phyloP scores from a whole-genome alignment of 139 green algal genomes.

The Micractinium sp. region DNA sequence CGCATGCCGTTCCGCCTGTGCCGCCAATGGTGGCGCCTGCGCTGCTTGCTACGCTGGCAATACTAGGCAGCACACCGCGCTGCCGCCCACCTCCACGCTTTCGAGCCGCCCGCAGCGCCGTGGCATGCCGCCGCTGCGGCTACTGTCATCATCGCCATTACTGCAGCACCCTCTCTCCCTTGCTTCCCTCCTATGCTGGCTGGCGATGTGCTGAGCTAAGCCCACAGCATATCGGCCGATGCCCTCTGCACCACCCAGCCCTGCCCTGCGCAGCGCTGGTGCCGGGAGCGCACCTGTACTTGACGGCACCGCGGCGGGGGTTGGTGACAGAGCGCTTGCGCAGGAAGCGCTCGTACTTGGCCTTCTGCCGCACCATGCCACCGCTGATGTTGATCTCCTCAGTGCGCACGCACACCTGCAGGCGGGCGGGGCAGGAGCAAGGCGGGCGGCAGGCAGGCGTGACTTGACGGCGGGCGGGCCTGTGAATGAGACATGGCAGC shows the following conservation, averaged over 20 bases:
- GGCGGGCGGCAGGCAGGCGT: neutral
- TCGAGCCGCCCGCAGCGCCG: too few species aligned
- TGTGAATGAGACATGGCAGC: neutral
- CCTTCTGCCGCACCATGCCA: conserved; percentile 96
- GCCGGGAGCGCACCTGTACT: conserved; percentile 77
- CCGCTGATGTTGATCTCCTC: conserved; percentile 97
- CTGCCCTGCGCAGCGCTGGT: neutral
- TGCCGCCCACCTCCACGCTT: too few species aligned
- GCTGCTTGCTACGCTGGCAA: neutral
- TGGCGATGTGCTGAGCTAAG: too few species aligned
- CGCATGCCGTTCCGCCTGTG: neutral
- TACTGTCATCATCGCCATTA: too few species aligned
- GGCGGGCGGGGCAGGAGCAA: neutral
- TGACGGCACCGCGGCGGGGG: conserved; percentile 89
- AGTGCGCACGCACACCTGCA: conserved; percentile 86
- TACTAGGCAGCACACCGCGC: too few species aligned
- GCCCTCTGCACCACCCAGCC: too few species aligned
- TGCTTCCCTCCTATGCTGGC: too few species aligned
- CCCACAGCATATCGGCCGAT: too few species aligned
- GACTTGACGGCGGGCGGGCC: neutral
- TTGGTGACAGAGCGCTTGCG: conserved; percentile 96
- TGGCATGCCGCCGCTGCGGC: too few species aligned
- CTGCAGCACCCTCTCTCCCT: too few species aligned
- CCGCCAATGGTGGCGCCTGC: neutral
- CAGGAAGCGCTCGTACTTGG: conserved; percentile 96